Conservation (phyloP, 2,329 filamentous ascomycete genomes). For the Dryadomyces quercivorus region DNA sequence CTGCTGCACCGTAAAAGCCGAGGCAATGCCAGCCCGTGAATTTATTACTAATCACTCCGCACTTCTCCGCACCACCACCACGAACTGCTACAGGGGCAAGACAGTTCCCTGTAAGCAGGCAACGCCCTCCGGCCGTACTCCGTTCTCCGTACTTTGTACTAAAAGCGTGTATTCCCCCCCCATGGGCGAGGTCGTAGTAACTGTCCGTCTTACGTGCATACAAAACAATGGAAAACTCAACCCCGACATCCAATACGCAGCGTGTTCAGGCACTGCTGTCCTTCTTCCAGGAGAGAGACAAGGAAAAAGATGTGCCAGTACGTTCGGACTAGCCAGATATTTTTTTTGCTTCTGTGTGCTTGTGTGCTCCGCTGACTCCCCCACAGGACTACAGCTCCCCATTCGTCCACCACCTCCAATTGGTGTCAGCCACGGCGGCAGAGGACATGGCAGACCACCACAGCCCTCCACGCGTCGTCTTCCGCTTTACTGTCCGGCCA, state of each 20-base stretch:
- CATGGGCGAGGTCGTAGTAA: no score
- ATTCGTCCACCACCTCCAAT: conserved; percentile 27
- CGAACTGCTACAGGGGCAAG: no score
- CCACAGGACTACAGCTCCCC: conserved; percentile 25
- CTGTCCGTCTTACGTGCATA: no score
- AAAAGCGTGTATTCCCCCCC: no score
- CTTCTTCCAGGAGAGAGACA: neutral
- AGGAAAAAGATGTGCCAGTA: neutral
- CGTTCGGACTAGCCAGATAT: neutral
- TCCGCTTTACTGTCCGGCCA: conserved; percentile 35
- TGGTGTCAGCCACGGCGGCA: conserved; percentile 21
- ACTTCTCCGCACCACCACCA: neutral
- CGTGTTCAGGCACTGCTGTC: conserved; percentile 8
- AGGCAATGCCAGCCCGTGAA: neutral
- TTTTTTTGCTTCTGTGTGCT: no score
- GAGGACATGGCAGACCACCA: conserved; percentile 3
- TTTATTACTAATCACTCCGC: neutral
- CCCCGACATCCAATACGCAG: neutral
- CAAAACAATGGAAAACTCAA: no score
- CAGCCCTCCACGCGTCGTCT: conserved; percentile 10
- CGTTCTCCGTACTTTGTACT: no score
- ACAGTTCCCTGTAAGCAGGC: no score
- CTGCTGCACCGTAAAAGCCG: neutral
- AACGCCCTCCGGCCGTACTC: no score
- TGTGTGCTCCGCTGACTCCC: neutral